phyloP scores from a whole-genome alignment of 495 filamentous ascomycete genomes.

The Aspergillus cristatus region DNA sequence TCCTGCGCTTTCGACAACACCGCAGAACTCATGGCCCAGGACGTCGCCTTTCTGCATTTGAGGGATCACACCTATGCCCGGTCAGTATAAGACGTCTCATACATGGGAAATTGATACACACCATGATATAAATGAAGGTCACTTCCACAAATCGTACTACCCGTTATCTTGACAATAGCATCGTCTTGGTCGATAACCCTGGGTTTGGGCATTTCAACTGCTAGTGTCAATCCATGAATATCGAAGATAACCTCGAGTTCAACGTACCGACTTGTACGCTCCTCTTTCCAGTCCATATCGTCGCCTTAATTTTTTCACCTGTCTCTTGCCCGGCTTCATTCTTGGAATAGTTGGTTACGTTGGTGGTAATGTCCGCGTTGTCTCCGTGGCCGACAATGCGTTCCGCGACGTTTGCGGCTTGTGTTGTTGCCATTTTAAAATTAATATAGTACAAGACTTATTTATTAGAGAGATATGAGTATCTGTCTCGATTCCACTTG shows the following conservation, averaged over 20 bases:
- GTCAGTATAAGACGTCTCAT: background rate
- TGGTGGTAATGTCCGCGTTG: constrained; percentile 8
- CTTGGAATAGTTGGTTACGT: constrained; percentile 11
- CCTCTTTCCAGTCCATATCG: constrained; percentile 32
- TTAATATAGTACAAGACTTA: background rate
- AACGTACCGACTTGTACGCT: constrained; percentile 23
- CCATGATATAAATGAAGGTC: constrained; percentile 79
- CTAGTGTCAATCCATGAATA: background rate
- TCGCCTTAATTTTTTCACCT: constrained; percentile 10
- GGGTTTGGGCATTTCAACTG: constrained; percentile 57
- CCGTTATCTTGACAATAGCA: constrained; percentile 78
- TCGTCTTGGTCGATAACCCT: constrained; percentile 62
- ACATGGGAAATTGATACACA: constrained; percentile 5
- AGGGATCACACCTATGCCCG: constrained; percentile 44
- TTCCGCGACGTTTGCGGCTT: constrained; percentile 53
- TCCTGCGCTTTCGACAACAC: constrained; percentile 66
- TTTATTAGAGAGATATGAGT: too few species aligned
- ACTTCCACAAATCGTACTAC: constrained; percentile 76
- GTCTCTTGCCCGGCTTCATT: constrained; percentile 2
- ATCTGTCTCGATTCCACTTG: too few species aligned
- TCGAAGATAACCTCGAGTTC: background rate
- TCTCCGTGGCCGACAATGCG: constrained; percentile 52
- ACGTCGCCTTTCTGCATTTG: constrained; percentile 78
- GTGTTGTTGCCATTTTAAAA: constrained; percentile 43
- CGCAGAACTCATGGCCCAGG: constrained; percentile 84